Conservation (phyloP, 2,329 filamentous ascomycete species). For the Ceratocystis albifundus region DNA sequence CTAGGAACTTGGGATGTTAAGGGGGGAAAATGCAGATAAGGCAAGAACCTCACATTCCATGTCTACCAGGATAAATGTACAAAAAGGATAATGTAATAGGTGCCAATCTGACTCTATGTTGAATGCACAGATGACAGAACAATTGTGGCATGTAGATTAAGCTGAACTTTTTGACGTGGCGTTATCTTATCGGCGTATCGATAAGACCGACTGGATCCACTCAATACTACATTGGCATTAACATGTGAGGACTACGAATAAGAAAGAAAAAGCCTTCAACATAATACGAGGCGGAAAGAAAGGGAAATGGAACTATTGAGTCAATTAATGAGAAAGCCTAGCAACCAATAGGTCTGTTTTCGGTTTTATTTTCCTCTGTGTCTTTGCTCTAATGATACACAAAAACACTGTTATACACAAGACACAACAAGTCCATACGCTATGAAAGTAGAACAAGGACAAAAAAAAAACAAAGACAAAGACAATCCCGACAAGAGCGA, state of each 20-base stretch:
- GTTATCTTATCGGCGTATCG: slow-evolving; percentile 6
- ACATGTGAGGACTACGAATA: slow-evolving; percentile 1
- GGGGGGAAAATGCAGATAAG: too few relatives aligned
- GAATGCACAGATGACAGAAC: too few relatives aligned
- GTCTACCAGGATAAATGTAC: too few relatives aligned
- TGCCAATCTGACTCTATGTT: too few relatives aligned
- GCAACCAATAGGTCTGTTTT: neutral
- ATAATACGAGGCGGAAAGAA: neutral
- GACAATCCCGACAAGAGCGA: neutral
- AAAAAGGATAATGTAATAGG: too few relatives aligned
- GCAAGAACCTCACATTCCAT: too few relatives aligned
- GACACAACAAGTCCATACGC: neutral
- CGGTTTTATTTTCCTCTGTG: too few relatives aligned
- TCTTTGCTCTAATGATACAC: neutral
- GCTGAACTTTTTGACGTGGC: neutral
- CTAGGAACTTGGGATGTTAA: too few relatives aligned
- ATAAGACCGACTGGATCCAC: neutral
- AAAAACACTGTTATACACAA: neutral
- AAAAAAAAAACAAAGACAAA: neutral
- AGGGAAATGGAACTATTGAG: neutral
- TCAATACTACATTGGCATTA: slow-evolving; percentile 10
- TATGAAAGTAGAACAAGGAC: neutral
- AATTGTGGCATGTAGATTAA: neutral
- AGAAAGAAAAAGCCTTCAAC: neutral
- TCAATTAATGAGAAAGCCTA: neutral